These are phyloP conservation scores for Pyricularia sp. DNA, from an alignment of 2,329 filamentous ascomycete genomes.

Conservation along the genomic window DNA sequence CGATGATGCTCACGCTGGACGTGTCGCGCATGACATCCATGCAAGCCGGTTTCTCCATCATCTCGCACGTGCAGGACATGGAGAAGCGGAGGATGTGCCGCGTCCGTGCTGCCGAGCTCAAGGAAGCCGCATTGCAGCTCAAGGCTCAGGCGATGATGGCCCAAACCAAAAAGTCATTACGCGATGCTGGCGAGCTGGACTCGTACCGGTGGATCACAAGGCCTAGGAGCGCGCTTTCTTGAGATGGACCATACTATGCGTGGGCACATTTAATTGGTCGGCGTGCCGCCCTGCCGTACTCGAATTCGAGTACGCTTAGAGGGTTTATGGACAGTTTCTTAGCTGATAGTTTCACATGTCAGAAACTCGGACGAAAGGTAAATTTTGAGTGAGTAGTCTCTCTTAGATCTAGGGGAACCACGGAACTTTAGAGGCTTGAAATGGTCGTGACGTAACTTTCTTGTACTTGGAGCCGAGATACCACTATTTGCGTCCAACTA, in stretches of 20 bases:
- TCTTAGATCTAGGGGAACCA: too few relatives aligned
- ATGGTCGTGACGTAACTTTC: neutral
- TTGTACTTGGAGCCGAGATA: neutral
- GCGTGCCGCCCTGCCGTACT: neutral
- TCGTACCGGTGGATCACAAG: neutral
- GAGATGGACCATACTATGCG: neutral
- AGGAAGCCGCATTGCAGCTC: neutral
- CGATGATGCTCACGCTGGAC: neutral
- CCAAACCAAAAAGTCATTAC: neutral
- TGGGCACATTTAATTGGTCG: neutral
- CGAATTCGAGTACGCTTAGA: neutral
- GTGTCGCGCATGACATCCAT: slow-evolving; percentile 3
- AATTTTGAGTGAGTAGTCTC: too few relatives aligned
- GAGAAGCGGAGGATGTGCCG: neutral
- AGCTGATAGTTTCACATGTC: neutral
- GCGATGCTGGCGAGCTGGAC: neutral
- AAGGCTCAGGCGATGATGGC: neutral
- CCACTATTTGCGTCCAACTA: neutral
- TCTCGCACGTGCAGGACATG: slow-evolving; percentile 2
- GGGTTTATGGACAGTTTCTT: neutral
- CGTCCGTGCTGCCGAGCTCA: slow-evolving; percentile 1
- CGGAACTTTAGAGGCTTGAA: neutral
- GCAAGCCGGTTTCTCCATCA: slow-evolving; percentile 2
- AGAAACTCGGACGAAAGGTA: neutral
- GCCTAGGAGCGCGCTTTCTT: neutral